Base-by-base conservation (phyloP, 2,329 filamentous ascomycete genomes). In the Exophiala sp. region DNA sequence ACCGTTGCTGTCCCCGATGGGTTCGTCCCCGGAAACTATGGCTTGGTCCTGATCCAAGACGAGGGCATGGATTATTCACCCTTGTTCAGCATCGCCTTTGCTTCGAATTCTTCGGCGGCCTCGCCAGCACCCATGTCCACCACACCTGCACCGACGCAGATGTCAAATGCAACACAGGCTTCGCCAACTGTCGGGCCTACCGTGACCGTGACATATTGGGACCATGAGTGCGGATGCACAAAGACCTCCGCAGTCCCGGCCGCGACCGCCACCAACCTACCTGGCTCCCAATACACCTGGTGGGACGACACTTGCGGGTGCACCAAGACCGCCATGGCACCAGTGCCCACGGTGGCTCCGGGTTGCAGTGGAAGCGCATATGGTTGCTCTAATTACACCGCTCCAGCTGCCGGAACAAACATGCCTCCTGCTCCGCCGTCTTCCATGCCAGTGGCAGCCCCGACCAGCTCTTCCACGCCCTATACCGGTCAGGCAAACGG, bases 151-250 rank as follows among this genome's bases (percentile, higher is more conserved):
- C 46, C 32, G 9, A 45, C 46, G 24, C 39, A 42, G 18, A 44
- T 16, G 29, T 8, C 40, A 2, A 52, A 50, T 27, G 45, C 49
- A 32, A 55, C 40, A 16, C 24, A 49, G 10, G 50, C 52, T 34
- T 50, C 47, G 13, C 27, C 46, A 14, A 21, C 22, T 38, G 11
- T 41, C 9, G 45, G 27, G 7, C 34, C 50, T 9, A 51, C 45
- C 18, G 43, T 56, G 10, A 60, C 56, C 42, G 49, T 58, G 32
- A 58, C 55, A 10, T 56, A 55, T 34, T 53, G 44, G 43, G 56
- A 56, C n/a, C 24, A 46, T 3, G 48, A 47, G 7, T 60, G 57
- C 39, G 50, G 52, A 18, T 59, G 57, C 51, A 46, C 43, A 9
- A 58, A 56, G 43, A 58, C 47, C 2, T 47, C 53, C 2, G 46